These are phyloP conservation scores for Xylaria bambusicola DNA, from an alignment of 495 filamentous ascomycete genomes.

Conservation along the genomic window DNA sequence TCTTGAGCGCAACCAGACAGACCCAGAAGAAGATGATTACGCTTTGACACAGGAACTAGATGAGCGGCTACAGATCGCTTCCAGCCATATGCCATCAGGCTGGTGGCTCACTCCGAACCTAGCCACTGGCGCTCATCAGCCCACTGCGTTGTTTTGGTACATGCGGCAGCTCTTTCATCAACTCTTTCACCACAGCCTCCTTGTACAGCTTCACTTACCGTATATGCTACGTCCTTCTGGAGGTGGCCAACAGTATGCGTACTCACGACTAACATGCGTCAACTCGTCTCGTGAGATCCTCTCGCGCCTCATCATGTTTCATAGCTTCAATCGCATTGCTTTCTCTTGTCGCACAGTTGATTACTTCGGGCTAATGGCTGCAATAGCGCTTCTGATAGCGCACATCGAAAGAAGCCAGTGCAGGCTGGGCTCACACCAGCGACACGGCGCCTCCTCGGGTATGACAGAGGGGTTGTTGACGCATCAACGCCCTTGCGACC, in stretches of 20 bases:
- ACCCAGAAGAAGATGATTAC: constrained; percentile 19
- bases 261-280: constrained; percentile 29
- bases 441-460: constrained; percentile 6
- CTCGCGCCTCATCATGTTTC: constrained; percentile 28
- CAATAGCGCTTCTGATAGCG: constrained; percentile 36
- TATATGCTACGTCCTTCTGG: constrained; percentile 19
- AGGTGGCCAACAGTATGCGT: constrained; percentile 15
- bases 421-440: neutral
- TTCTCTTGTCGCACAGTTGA: constrained; percentile 33
- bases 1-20: constrained; percentile 36
- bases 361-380: constrained; percentile 38
- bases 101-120: constrained; percentile 40
- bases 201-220: constrained; percentile 25
- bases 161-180: constrained; percentile 24
- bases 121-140: constrained; percentile 11
- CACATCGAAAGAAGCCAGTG: constrained; percentile 31
- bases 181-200: constrained; percentile 19
- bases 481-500: constrained; percentile 46
- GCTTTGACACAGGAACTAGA: constrained; percentile 31
- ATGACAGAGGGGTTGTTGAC: constrained; percentile 28
- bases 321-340: constrained; percentile 24
- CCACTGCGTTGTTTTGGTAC: constrained; percentile 19
- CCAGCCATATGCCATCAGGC: constrained; percentile 2
- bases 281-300: constrained; percentile 34
- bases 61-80: constrained; percentile 25